phyloP scores from a whole-genome alignment of 2,329 filamentous ascomycete genomes.

The Cladophialophora chaetospira region DNA sequence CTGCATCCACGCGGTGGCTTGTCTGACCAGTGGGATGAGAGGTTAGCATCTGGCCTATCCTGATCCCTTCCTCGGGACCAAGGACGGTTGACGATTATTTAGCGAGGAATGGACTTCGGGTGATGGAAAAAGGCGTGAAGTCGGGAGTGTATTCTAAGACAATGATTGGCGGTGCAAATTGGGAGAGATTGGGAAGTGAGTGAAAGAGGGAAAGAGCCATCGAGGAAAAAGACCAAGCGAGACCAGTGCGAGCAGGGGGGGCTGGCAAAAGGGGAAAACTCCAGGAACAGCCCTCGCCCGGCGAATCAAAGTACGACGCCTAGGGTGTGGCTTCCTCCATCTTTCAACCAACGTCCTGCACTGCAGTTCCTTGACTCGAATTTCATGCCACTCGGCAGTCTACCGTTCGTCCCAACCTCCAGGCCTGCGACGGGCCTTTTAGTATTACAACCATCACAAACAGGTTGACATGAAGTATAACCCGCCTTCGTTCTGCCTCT shows the following conservation, averaged over 20 bases:
- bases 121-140: conserved; percentile 15
- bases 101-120: conserved; percentile 26
- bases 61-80: conserved; percentile 1
- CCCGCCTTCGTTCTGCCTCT: too few species aligned
- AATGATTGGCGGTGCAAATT: conserved; percentile 28
- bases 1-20: conserved; percentile 22
- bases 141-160: neutral
- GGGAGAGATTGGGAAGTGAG: conserved; percentile 11
- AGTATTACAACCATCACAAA: too few species aligned
- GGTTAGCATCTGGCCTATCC: conserved; percentile 24
- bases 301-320: neutral
- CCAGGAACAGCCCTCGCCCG: neutral
- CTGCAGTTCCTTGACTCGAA: too few species aligned
- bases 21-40: conserved; percentile 26
- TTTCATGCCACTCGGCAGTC: too few species aligned
- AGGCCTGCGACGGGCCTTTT: too few species aligned
- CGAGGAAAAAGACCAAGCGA: neutral
- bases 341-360: too few species aligned
- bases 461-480: too few species aligned
- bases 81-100: conserved; percentile 20
- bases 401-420: too few species aligned
- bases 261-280: neutral
- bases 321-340: neutral
- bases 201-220: conserved; percentile 10
- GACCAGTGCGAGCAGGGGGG: neutral